Percentiles rank a stretch among this genome's conserved stretches.
phyloP scores from a whole-genome alignment of 2,329 filamentous ascomycete genomes.

The Sclerotinia sclerotiorum region DNA sequence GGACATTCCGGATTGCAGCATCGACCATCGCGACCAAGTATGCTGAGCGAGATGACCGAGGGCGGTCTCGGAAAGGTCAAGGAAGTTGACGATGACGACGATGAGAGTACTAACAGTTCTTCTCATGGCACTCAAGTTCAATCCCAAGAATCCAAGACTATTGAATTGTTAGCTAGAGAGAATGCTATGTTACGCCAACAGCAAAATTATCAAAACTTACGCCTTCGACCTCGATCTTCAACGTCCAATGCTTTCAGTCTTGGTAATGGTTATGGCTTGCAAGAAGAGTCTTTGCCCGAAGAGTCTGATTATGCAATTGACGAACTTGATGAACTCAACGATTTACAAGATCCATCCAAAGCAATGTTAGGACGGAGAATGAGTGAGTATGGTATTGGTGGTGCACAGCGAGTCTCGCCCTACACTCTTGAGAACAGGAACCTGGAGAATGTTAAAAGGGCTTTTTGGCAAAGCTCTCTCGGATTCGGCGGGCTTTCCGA shows the following conservation, averaged over 20 bases:
- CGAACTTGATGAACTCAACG: slow-evolving; percentile 63
- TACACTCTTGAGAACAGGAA: slow-evolving; percentile 59
- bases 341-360: slow-evolving; percentile 43
- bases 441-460: slow-evolving; percentile 64
- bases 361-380: slow-evolving; percentile 40
- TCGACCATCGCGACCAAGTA: slow-evolving; percentile 74
- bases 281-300: slow-evolving; percentile 60
- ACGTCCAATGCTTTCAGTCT: slow-evolving; percentile 53
- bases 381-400: slow-evolving; percentile 41
- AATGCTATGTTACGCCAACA: slow-evolving; percentile 62
- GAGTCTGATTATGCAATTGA: slow-evolving; percentile 73
- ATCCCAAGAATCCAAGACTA: slow-evolving; percentile 57
- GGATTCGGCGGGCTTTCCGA: slow-evolving; percentile 63
- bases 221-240: slow-evolving; percentile 58
- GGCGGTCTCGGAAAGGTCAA: slow-evolving; percentile 67
- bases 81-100: slow-evolving; percentile 67
- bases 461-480: slow-evolving; percentile 70
- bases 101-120: slow-evolving; percentile 56
- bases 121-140: slow-evolving; percentile 56
- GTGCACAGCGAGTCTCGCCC: slow-evolving; percentile 36
- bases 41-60: slow-evolving; percentile 71
- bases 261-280: slow-evolving; percentile 58
- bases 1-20: slow-evolving; percentile 72
- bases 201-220: slow-evolving; percentile 55
- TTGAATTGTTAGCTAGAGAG: slow-evolving; percentile 62